phyloP scores from a whole-genome alignment of 2,329 filamentous ascomycete genomes.

The Coniochaeta hoffmannii region DNA sequence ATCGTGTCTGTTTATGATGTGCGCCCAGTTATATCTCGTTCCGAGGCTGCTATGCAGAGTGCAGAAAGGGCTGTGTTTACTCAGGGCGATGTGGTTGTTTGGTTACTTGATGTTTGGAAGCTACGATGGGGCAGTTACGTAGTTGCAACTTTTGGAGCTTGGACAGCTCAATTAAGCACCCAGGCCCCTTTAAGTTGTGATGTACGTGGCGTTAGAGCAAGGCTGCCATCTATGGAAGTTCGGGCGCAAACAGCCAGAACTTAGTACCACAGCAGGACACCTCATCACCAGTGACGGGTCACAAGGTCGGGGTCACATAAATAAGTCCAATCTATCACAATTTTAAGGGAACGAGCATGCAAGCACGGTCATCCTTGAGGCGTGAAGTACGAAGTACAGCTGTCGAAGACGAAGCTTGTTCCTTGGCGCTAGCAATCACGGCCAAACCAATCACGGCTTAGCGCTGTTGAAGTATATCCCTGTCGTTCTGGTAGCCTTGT shows the following conservation, averaged over 20 bases:
- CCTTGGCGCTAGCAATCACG: not conserved
- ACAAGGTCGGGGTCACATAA: too few species aligned
- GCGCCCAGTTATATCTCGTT: too few species aligned
- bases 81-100: not conserved
- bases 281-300: too few species aligned
- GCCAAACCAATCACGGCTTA: not conserved
- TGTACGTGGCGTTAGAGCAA: not conserved
- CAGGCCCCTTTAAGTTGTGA: not conserved
- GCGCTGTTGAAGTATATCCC: not conserved
- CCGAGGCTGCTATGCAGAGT: too few species aligned
- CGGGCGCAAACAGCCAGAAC: too few species aligned
- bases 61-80: too few species aligned
- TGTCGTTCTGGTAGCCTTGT: not conserved
- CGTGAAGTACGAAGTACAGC: not conserved
- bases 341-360: too few species aligned
- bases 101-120: not conserved
- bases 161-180: too few species aligned
- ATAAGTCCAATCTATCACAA: too few species aligned
- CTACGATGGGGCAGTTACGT: not conserved
- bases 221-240: not conserved
- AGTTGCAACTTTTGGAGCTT: not conserved
- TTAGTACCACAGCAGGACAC: too few species aligned
- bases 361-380: too few species aligned
- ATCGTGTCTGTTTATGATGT: conserved; percentile 10
- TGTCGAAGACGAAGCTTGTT: not conserved